phyloP scores from a whole-genome alignment of 805 yeast genomes.

The Wickerhamomyces strasburgensis region DNA sequence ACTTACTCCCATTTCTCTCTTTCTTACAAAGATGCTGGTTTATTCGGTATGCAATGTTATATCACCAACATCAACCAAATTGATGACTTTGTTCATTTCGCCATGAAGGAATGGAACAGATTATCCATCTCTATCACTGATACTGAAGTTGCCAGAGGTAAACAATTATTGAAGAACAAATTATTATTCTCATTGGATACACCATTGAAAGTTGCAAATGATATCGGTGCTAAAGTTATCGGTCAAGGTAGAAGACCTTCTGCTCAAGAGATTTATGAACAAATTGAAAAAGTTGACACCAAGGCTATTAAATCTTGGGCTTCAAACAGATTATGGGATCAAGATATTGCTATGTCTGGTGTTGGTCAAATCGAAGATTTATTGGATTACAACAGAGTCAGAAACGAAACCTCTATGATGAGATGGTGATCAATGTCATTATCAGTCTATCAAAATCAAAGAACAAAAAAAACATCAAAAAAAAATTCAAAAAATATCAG shows the following conservation, averaged over 20 bases:
- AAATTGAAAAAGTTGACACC: conserved; percentile 59
- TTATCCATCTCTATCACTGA: conserved; percentile 69
- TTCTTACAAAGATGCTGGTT: conserved; percentile 72
- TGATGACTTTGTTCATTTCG: conserved; percentile 77
- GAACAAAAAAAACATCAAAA: not conserved
- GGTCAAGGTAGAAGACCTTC: conserved; percentile 60
- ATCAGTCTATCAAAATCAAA: not conserved
- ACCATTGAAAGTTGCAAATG: conserved; percentile 46
- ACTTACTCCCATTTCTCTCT: conserved; percentile 65
- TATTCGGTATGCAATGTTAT: conserved; percentile 77
- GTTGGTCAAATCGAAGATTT: conserved; percentile 83
- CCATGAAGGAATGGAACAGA: conserved; percentile 86
- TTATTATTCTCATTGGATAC: conserved; percentile 46
- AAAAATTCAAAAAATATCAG: too few relatives aligned
- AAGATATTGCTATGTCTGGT: conserved; percentile 77
- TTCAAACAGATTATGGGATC: conserved; percentile 71
- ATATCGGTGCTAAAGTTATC: conserved; percentile 56
- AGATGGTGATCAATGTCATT: conserved; percentile 49
- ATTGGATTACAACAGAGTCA: conserved; percentile 78
- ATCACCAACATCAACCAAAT: conserved; percentile 53
- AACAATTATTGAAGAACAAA: conserved; percentile 62
- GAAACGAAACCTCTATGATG: conserved; percentile 87
- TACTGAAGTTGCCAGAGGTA: conserved; percentile 74
- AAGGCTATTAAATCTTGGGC: conserved; percentile 70
- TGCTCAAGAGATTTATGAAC: conserved; percentile 50